These are phyloP conservation scores for Leucocoprinus sp. DNA, from an alignment of 768 basidiomycete species.

Conservation along the genomic window DNA sequence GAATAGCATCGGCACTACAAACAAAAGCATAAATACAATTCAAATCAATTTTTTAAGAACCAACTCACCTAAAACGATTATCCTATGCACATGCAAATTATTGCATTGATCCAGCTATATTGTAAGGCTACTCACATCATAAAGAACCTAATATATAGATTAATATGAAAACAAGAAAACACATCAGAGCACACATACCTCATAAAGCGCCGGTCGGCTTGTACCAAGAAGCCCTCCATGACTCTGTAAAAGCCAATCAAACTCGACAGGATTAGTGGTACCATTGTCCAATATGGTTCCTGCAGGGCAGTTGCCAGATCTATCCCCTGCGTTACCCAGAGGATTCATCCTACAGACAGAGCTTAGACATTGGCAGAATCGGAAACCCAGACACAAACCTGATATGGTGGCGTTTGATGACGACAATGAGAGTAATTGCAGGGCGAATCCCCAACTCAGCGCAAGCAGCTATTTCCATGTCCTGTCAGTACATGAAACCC, in stretches of 20 bases:
- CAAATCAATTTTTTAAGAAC: too few relatives aligned
- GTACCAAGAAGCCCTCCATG: conserved; percentile 77
- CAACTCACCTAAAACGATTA: too few relatives aligned
- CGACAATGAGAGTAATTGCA: conserved; percentile 71
- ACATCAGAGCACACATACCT: conserved; percentile 22
- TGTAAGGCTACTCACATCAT: conserved; percentile 34
- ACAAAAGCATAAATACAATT: too few relatives aligned
- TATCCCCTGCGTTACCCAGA: conserved; percentile 31
- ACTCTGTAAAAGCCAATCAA: conserved; percentile 72
- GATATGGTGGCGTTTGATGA: conserved; percentile 70
- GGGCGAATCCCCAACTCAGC: conserved; percentile 41
- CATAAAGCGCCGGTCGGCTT: conserved; percentile 45
- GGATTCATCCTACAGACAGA: too few relatives aligned
- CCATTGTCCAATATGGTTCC: conserved; percentile 74
- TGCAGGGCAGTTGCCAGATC: conserved; percentile 67
- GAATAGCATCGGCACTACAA: too few relatives aligned
- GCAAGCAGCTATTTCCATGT: conserved; percentile 51
- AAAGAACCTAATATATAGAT: conserved; percentile 24
- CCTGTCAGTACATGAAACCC: not conserved
- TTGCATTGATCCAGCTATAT: too few relatives aligned
- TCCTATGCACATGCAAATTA: too few relatives aligned
- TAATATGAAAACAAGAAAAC: not conserved
- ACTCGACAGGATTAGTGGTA: conserved; percentile 63
- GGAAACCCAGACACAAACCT: conserved; percentile 19
- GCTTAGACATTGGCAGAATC: too few relatives aligned